Percentiles rank a stretch among this genome's conserved stretches.
Conservation (phyloP, 768 basidiomycete species). For the Xerocomellus intermedius region DNA sequence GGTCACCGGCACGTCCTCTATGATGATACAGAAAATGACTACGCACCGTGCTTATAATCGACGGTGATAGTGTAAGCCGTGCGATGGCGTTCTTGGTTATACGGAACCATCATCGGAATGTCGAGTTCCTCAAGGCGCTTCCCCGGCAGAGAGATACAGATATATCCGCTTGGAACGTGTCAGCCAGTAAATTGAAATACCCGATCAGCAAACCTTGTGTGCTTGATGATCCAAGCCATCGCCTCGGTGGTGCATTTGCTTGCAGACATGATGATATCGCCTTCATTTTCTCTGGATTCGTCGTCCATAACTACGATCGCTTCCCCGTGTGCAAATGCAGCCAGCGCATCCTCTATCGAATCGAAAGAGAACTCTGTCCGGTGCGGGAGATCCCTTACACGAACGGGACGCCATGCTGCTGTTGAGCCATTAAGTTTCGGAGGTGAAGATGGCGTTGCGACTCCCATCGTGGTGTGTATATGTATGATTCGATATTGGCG, state of each 20-base stretch:
- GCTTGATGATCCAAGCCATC: slow-evolving; percentile 99
- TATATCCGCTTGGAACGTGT: slow-evolving; percentile 69
- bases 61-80: slow-evolving; percentile 97
- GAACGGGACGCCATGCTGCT: slow-evolving; percentile 22
- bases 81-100: slow-evolving; percentile 85
- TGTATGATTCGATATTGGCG: background rate
- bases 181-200: slow-evolving; percentile 1
- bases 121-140: slow-evolving; percentile 73
- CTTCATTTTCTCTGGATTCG: slow-evolving; percentile 94
- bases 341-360: slow-evolving; percentile 73
- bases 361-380: slow-evolving; percentile 66
- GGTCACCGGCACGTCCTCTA: background rate
- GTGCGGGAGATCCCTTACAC: slow-evolving; percentile 13
- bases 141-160: slow-evolving; percentile 83
- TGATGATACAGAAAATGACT: background rate
- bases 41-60: slow-evolving; percentile 82
- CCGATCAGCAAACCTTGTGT: slow-evolving; percentile 70
- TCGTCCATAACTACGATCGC: slow-evolving; percentile 99
- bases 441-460: background rate
- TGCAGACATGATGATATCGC: slow-evolving; percentile 90
- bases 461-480: slow-evolving; percentile 7
- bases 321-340: slow-evolving; percentile 74
- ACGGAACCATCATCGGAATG: slow-evolving; percentile 92
- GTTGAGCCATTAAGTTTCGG: slow-evolving; percentile 14
- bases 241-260: slow-evolving; percentile 85